Evolutionary conservation across 352 stramenopile species (phyloP), one percentile per base, ranked within the genome.

Genomic region (Halophytophthora polymorphica): DNA sequence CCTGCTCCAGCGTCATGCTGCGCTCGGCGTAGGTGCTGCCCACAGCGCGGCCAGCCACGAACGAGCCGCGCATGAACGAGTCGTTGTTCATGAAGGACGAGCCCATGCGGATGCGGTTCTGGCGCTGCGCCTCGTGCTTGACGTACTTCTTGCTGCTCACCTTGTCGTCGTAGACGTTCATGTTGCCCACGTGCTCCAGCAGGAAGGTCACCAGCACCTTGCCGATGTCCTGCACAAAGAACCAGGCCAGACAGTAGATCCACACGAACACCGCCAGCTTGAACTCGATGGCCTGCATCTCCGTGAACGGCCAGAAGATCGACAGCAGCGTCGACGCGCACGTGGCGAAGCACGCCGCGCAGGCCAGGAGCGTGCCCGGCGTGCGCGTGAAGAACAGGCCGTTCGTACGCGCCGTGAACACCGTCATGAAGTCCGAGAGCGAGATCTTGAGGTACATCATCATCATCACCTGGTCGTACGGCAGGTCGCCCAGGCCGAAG

Each of bases 361-460:
- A n/a, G 2, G 86, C 61, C 10, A 97, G 74, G 23, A 94, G 69
- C 18, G 69, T 66, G 10, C 83, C 84, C 25, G 91, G 88, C 11
- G 60, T 64, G 33, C 81, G 69, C 39, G 83, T 73, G 48, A 82
- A 96, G 64, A 97, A 96, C 49, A 94, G 85, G 8, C 65, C 58
- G 4, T 89, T 74, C 2, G 83, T 95, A 45, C 89, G 77, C 17
- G 88, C 83, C 25, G 87, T 87, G 65, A 97, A 97, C 4, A 98
- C 81, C 11, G 93, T 97, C 39, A 98, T 80, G 56, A 97, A 97
- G 56, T 97, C 88, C 2, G 88, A 95, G 11, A 98, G 79, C 25
- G 90, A 96, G 33, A 98, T 83, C 71, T 98, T 96, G 33, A 98
- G 77, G 73, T 98, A 98, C 56, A 98, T 94, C 56, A 95, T 77